Conservation (phyloP, 2,329 filamentous ascomycete species). For the Talaromyces sp. region DNA sequence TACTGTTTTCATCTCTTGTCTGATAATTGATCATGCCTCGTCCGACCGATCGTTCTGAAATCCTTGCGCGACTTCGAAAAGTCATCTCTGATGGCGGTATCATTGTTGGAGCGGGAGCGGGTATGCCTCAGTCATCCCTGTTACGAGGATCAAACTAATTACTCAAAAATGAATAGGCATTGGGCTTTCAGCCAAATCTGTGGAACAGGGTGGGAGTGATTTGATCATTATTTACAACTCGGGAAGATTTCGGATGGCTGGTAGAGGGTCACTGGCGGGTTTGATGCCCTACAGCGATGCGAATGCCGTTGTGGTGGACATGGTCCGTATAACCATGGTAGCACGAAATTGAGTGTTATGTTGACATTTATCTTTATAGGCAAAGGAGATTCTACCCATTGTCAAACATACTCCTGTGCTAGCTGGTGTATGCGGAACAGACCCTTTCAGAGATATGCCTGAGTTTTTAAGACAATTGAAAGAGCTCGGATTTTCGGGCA, state of each 20-base stretch:
- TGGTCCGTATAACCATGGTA: constrained; percentile 43
- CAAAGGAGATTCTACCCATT: constrained; percentile 63
- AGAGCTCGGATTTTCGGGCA: constrained; percentile 62
- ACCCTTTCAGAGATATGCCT: constrained; percentile 63
- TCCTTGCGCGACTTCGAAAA: constrained; percentile 53
- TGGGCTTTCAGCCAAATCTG: constrained; percentile 66
- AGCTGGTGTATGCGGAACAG: constrained; percentile 67
- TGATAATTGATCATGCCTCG: constrained; percentile 39
- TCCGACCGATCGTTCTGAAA: constrained; percentile 55
- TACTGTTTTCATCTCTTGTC: not conserved
- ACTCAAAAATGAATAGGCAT: constrained; percentile 47
- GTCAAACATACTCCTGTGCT: constrained; percentile 63
- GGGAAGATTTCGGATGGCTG: constrained; percentile 70
- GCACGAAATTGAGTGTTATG: not conserved
- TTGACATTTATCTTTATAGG: constrained; percentile 35
- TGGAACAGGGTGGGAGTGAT: constrained; percentile 65
- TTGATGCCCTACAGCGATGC: constrained; percentile 70
- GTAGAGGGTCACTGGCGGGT: constrained; percentile 64
- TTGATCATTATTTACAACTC: constrained; percentile 71
- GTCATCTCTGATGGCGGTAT: constrained; percentile 55
- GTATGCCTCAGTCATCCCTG: constrained; percentile 26
- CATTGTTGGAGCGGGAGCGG: constrained; percentile 66
- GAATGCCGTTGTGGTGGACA: constrained; percentile 66
- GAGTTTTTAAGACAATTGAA: constrained; percentile 59
- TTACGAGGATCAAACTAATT: not conserved